Conservation (phyloP, 306 rosid genomes). For the Neltuma alba region DNA sequence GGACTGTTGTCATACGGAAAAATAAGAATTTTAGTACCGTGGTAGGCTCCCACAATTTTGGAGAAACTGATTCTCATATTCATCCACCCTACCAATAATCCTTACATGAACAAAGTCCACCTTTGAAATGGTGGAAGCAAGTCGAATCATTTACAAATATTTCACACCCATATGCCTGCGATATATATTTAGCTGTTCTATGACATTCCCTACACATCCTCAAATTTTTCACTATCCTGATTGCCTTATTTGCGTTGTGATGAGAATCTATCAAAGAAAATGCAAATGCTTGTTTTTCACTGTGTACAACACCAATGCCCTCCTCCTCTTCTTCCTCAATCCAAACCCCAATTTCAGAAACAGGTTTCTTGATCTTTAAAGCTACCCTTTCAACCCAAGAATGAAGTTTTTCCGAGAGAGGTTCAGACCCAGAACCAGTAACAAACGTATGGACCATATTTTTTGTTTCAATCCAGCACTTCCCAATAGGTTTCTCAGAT, state of each 20-base stretch:
- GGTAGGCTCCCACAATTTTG: constrained; percentile 22
- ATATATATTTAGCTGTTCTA: constrained; percentile 71
- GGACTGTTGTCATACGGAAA: background rate
- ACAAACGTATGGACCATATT: constrained; percentile 64
- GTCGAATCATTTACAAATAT: constrained; percentile 67
- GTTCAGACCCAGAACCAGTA: constrained; percentile 56
- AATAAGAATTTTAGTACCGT: background rate
- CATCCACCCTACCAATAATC: constrained; percentile 76
- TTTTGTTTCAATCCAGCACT: constrained; percentile 77
- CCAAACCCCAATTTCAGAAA: constrained; percentile 49
- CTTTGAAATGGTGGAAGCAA: constrained; percentile 81
- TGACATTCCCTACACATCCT: constrained; percentile 87
- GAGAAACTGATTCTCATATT: constrained; percentile 16
- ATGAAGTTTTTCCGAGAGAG: constrained; percentile 45
- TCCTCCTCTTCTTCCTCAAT: constrained; percentile 74
- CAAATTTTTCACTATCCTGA: constrained; percentile 75
- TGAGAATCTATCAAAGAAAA: constrained; percentile 65
- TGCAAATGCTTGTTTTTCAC: constrained; percentile 84
- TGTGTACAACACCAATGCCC: constrained; percentile 54
- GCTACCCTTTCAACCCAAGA: constrained; percentile 60
- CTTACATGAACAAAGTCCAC: constrained; percentile 86
- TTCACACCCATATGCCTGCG: constrained; percentile 72
- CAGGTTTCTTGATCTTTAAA: constrained; percentile 50
- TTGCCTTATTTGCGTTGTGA: constrained; percentile 42
- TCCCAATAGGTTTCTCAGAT: constrained; percentile 61